A percentile compares a stretch with the other conserved stretches of the same genome.
Conservation (phyloP, 352 stramenopile species). For the Pythium phragmiticola region DNA sequence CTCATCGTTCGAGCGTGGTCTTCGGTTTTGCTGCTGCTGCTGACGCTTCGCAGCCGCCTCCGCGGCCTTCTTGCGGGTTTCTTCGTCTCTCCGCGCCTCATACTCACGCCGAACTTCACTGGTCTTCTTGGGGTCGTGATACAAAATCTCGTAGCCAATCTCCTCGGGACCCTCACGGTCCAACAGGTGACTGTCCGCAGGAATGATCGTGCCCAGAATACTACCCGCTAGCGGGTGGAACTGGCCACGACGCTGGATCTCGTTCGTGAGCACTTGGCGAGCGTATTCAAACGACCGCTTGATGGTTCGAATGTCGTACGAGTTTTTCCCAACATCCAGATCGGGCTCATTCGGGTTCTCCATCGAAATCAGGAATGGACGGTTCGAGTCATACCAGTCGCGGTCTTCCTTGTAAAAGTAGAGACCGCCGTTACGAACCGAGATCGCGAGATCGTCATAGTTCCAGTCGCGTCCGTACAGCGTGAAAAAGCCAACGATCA, state of each 20-base stretch:
- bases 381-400: slow-evolving; percentile 61
- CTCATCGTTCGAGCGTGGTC: slow-evolving; percentile 33
- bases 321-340: slow-evolving; percentile 91
- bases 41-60: slow-evolving; percentile 29
- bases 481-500: slow-evolving; percentile 95
- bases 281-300: slow-evolving; percentile 91
- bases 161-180: slow-evolving; percentile 46
- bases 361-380: slow-evolving; percentile 88
- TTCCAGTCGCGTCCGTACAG: slow-evolving; percentile 94
- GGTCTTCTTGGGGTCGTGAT: slow-evolving; percentile 72
- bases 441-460: slow-evolving; percentile 91
- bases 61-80: slow-evolving; percentile 49
- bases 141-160: slow-evolving; percentile 72
- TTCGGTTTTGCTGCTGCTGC: slow-evolving; percentile 27
- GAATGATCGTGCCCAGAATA: slow-evolving; percentile 77
- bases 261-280: slow-evolving; percentile 64
- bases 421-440: slow-evolving; percentile 88
- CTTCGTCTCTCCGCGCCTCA: slow-evolving; percentile 58
- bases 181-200: slow-evolving; percentile 61
- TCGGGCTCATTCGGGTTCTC: slow-evolving; percentile 94
- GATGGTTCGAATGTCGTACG: slow-evolving; percentile 91
- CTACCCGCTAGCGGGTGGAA: slow-evolving; percentile 61
- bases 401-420: slow-evolving; percentile 93
- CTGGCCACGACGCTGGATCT: slow-evolving; percentile 67
- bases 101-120: slow-evolving; percentile 59